Evolutionary conservation across 2,329 filamentous ascomycete species (phyloP).

Genomic region (Sporothrix brasiliensis): DNA sequence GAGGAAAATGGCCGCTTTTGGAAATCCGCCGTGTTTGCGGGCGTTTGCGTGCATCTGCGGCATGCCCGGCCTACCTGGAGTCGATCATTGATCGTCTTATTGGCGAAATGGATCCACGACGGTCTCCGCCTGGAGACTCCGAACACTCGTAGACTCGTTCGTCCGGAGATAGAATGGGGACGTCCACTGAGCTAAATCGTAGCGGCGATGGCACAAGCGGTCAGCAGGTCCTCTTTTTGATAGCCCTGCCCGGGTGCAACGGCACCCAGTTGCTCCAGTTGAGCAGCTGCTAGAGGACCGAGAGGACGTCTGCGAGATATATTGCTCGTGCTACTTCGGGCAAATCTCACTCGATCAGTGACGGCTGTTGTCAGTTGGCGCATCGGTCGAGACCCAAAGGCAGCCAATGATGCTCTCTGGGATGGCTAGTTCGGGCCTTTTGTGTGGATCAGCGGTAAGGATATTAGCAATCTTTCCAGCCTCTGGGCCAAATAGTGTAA

Average conservation of each 20-base stretch:
- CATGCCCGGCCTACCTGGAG: not conserved
- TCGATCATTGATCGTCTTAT: not conserved
- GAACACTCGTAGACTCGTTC: too few relatives aligned
- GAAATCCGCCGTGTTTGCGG: not conserved
- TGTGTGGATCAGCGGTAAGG: not conserved
- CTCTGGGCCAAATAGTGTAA: not conserved
- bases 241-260: constrained; percentile 1
- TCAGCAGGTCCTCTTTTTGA: constrained; percentile 5
- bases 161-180: too few relatives aligned
- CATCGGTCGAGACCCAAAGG: too few relatives aligned
- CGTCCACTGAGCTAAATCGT: not conserved
- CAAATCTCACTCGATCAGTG: too few relatives aligned
- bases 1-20: constrained; percentile 17
- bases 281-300: too few relatives aligned
- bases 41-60: too few relatives aligned
- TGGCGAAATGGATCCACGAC: not conserved
- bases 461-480: not conserved
- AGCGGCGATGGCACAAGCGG: not conserved
- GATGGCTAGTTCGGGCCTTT: too few relatives aligned
- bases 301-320: too few relatives aligned
- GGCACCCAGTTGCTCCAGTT: not conserved
- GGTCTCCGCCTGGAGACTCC: too few relatives aligned
- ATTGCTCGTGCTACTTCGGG: too few relatives aligned
- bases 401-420: too few relatives aligned
- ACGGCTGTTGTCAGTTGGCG: too few relatives aligned